phyloP scores from a whole-genome alignment of 164 flowering plant genomes.

The Akebia trifoliata region DNA sequence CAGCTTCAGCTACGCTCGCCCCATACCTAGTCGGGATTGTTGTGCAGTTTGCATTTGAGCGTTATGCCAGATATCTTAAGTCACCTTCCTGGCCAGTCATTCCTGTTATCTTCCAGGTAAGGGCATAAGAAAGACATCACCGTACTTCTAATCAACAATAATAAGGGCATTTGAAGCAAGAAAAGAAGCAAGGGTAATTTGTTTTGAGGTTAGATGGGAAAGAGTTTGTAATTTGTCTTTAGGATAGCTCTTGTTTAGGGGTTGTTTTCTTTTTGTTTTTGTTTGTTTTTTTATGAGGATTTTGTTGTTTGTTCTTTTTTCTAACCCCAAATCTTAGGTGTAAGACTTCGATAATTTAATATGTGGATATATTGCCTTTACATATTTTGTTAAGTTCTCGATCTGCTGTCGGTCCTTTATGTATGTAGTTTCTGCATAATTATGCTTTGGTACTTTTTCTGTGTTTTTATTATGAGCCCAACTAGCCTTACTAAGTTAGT shows the following conservation, averaged over 20 bases:
- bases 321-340: no score
- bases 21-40: slow-evolving; percentile 93
- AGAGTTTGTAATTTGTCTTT: neutral
- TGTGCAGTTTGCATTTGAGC: slow-evolving; percentile 94
- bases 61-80: slow-evolving; percentile 56
- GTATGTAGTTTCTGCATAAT: no score
- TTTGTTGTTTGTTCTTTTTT: no score
- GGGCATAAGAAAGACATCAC: neutral
- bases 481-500: no score
- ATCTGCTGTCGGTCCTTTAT: no score
- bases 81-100: slow-evolving; percentile 84
- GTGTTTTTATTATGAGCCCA: no score
- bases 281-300: no score
- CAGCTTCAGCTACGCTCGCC: slow-evolving; percentile 98
- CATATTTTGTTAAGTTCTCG: no score
- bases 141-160: neutral
- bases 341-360: no score
- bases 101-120: slow-evolving; percentile 86
- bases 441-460: no score
- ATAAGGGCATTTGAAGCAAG: neutral
- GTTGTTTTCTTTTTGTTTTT: neutral
- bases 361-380: no score
- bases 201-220: neutral
- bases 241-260: neutral
- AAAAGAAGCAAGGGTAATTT: neutral